phyloP scores from a whole-genome alignment of 1,139 yeast species.

The Suhomyces bolitotheri region DNA sequence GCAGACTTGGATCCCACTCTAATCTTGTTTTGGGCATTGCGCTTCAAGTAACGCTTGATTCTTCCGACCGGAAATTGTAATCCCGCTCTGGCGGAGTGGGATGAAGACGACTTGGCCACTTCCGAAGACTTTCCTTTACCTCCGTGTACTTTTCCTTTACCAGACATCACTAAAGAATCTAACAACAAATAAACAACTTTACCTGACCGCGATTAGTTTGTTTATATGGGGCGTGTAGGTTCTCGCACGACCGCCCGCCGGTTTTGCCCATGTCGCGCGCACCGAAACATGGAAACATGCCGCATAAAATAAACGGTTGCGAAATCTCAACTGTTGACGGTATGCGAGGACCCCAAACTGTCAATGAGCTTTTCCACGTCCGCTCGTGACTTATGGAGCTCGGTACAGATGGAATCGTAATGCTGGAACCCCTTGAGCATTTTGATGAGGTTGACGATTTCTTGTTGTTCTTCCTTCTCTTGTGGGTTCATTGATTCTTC shows the following conservation, averaged over 20 bases:
- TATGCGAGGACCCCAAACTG: slow-evolving; percentile 43
- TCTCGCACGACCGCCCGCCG: slow-evolving; percentile 11
- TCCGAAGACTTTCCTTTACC: slow-evolving; percentile 91
- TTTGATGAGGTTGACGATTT: slow-evolving; percentile 36
- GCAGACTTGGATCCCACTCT: slow-evolving; percentile 99
- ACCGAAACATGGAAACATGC: too few relatives aligned
- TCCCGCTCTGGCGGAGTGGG: slow-evolving; percentile 97
- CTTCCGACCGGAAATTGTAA: slow-evolving; percentile 98
- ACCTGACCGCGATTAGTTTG: slow-evolving; percentile 12
- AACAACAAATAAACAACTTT: slow-evolving; percentile 10
- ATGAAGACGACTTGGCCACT: slow-evolving; percentile 64
- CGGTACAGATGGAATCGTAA: slow-evolving; percentile 74
- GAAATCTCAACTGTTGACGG: slow-evolving; percentile 36
- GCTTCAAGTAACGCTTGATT: slow-evolving; percentile 92
- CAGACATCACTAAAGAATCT: slow-evolving; percentile 56
- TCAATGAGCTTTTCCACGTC: slow-evolving; percentile 55
- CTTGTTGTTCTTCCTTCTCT: slow-evolving; percentile 31
- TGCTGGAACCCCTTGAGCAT: slow-evolving; percentile 59
- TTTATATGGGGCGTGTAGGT: slow-evolving; percentile 11
- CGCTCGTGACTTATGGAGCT: slow-evolving; percentile 53
- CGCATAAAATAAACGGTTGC: too few relatives aligned
- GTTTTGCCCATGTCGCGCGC: slow-evolving; percentile 1
- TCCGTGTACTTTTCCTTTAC: slow-evolving; percentile 90
- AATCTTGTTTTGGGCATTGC: slow-evolving; percentile 86
- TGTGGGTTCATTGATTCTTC: slow-evolving; percentile 9